Conservation (phyloP, 371 early-diverging fungal genomes). For the Haplosporangium sp. region DNA sequence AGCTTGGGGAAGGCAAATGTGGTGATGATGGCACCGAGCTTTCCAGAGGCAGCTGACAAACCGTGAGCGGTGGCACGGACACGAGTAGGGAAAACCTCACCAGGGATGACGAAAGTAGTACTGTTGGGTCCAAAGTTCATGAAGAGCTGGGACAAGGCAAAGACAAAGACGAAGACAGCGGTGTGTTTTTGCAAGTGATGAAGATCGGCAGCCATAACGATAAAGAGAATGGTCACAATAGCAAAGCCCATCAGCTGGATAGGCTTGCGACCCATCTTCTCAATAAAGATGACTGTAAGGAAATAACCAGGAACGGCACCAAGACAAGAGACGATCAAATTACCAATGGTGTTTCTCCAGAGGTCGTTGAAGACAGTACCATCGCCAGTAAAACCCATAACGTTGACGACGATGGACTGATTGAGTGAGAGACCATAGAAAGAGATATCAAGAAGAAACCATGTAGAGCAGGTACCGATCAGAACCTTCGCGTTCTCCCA, state of each 20-base stretch:
- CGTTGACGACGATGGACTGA: conserved; percentile 66
- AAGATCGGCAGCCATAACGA: conserved; percentile 71
- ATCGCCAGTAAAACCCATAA: conserved; percentile 34
- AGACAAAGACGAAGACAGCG: conserved; percentile 76
- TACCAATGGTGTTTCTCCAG: conserved; percentile 43
- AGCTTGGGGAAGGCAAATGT: conserved; percentile 45
- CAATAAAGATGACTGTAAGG: conserved; percentile 78
- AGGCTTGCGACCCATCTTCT: conserved; percentile 76
- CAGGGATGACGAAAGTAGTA: conserved; percentile 91
- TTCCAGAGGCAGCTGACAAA: conserved; percentile 91
- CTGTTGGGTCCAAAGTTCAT: conserved; percentile 90
- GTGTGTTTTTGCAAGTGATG: conserved; percentile 64
- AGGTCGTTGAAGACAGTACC: conserved; percentile 31
- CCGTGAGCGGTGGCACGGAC: conserved; percentile 90
- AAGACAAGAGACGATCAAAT: conserved; percentile 60
- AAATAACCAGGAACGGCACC: conserved; percentile 79
- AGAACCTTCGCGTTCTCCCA: conserved; percentile 66
- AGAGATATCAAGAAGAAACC: conserved; percentile 76
- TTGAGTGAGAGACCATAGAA: conserved; percentile 86
- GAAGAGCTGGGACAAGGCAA: conserved; percentile 78
- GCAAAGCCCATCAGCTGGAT: conserved; percentile 83
- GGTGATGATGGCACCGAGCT: conserved; percentile 84
- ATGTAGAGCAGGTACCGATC: conserved; percentile 60
- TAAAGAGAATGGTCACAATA: conserved; percentile 72
- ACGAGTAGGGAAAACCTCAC: conserved; percentile 92